phyloP scores from a whole-genome alignment of 805 yeast species.

The Millerago galiae region DNA sequence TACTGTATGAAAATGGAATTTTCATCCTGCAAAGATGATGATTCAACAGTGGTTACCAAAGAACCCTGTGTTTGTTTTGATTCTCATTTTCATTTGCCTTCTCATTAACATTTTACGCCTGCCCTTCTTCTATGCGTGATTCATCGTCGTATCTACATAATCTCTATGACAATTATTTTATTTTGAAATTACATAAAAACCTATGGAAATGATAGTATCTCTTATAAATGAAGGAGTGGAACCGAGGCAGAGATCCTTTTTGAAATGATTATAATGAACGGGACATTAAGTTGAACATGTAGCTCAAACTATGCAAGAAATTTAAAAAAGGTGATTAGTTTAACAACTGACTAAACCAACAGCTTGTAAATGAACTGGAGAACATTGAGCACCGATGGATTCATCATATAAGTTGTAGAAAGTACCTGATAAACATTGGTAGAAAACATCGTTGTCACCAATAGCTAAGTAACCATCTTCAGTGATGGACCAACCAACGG shows the following conservation, averaged over 20 bases:
- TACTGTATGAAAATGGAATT: no score
- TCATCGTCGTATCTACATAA: no score
- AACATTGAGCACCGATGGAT: slow-evolving; percentile 55
- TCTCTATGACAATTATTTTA: no score
- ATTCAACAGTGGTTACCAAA: no score
- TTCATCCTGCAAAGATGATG: no score
- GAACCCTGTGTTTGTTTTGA: no score
- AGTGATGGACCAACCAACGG: slow-evolving; percentile 57
- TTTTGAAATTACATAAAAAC: no score
- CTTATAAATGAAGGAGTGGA: no score
- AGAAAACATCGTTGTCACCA: slow-evolving; percentile 55
- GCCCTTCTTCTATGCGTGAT: no score
- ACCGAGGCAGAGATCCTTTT: background rate
- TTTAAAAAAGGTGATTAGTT: background rate
- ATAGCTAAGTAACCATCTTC: slow-evolving; percentile 56
- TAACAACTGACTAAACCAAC: slow-evolving; percentile 54
- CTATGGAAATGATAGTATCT: no score
- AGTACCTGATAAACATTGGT: slow-evolving; percentile 68
- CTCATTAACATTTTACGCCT: no score
- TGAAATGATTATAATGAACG: background rate
- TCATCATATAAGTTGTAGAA: slow-evolving; percentile 76
- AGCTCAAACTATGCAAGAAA: background rate
- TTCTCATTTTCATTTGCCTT: no score
- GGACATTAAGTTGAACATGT: background rate
- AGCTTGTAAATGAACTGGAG: slow-evolving; percentile 51